Conservation (phyloP, 768 basidiomycete genomes). For the Postia placenta region DNA sequence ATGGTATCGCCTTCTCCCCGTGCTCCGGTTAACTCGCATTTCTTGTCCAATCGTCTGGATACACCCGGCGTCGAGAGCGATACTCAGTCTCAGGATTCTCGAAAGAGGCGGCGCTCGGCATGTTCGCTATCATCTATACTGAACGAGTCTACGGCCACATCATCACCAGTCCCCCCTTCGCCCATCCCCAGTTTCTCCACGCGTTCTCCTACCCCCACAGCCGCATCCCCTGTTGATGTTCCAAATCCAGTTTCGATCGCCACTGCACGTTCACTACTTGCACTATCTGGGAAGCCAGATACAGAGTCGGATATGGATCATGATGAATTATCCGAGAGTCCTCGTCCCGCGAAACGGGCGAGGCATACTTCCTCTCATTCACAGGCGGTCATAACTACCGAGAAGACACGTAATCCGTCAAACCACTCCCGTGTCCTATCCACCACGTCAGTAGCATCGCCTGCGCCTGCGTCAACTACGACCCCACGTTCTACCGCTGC, state of each 20-base stretch:
- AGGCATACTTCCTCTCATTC: background rate
- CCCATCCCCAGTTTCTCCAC: background rate
- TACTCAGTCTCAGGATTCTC: background rate
- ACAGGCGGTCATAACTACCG: background rate
- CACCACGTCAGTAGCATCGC: no score
- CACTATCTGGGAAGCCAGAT: no score
- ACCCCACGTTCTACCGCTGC: background rate
- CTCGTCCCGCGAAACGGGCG: no score
- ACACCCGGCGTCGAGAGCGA: background rate
- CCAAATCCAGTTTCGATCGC: background rate
- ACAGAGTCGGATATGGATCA: no score
- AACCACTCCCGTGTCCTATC: background rate
- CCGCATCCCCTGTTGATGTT: background rate
- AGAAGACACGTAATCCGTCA: background rate
- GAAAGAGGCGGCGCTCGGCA: background rate
- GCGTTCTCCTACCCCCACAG: background rate
- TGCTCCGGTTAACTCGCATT: background rate
- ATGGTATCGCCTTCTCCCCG: slow-evolving; percentile 11
- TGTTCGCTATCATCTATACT: background rate
- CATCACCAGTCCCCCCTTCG: background rate
- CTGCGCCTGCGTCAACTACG: background rate
- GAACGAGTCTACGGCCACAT: background rate
- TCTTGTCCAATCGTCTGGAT: no score
- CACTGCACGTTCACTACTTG: no score
- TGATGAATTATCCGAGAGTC: no score